phyloP scores from a whole-genome alignment of 2,329 filamentous ascomycete species.

The Ophiostoma sp. region DNA sequence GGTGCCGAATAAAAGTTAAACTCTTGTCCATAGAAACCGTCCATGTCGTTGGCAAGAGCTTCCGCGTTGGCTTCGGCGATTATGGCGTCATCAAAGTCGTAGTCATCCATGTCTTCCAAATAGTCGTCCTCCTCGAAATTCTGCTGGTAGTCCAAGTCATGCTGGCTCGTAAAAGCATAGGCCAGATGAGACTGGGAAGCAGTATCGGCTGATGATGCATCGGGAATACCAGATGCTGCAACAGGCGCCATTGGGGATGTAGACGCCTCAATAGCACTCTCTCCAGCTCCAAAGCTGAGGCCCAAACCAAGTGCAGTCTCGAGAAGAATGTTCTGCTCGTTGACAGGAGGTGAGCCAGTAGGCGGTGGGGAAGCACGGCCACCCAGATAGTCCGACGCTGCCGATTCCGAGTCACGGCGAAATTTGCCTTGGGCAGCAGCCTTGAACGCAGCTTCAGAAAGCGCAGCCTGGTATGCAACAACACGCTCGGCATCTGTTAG shows the following conservation, averaged over 20 bases:
- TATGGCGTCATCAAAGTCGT: constrained; percentile 73
- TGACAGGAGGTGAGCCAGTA: background rate
- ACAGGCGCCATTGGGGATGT: background rate
- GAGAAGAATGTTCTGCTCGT: background rate
- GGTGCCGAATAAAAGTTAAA: constrained; percentile 84
- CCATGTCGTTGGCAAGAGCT: constrained; percentile 82
- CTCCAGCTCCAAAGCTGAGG: background rate
- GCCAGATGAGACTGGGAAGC: constrained; percentile 23
- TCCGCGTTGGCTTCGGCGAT: constrained; percentile 94
- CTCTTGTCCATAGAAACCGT: constrained; percentile 92
- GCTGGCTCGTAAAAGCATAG: constrained; percentile 19
- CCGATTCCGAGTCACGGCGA: constrained; percentile 50
- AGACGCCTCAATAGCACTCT: constrained; percentile 14
- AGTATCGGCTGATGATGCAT: background rate
- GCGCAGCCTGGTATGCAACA: constrained; percentile 70
- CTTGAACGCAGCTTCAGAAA: constrained; percentile 73
- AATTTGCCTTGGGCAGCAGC: constrained; percentile 74
- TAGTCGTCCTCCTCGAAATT: constrained; percentile 32
- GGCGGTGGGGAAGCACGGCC: constrained; percentile 27
- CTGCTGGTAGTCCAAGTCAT: constrained; percentile 35
- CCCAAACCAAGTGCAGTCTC: background rate
- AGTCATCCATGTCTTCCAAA: constrained; percentile 54
- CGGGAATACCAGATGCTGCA: background rate
- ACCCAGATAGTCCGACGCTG: constrained; percentile 19
- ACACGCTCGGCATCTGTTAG: constrained; percentile 27